Evolutionary conservation across 139 green algal genomes (phyloP).

Genomic region (Closterium sp.): DNA sequence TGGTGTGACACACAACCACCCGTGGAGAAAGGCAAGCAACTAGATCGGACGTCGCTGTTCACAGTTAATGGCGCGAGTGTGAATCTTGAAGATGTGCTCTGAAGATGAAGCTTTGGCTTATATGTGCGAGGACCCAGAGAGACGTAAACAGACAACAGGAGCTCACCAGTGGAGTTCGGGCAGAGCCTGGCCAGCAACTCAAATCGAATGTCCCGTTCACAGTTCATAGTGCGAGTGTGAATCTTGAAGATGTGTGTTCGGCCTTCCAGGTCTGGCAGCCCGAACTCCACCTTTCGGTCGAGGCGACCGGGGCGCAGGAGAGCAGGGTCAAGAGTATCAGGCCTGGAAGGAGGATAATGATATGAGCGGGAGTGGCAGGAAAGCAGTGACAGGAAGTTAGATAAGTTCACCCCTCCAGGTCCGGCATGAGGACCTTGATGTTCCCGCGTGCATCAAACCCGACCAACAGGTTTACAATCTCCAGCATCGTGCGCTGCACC

Average conservation of each 20-base stretch:
- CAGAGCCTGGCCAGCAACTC: constrained; percentile 91
- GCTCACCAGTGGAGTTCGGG: constrained; percentile 79
- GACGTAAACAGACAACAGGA: too few species aligned
- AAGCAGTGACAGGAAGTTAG: constrained; percentile 68
- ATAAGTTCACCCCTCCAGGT: too few species aligned
- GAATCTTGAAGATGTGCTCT: background rate
- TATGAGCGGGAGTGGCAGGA: too few species aligned
- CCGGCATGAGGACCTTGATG: too few species aligned
- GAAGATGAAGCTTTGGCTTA: too few species aligned
- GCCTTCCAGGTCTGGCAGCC: constrained; percentile 89
- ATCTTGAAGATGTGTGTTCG: constrained; percentile 97
- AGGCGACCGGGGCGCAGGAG: constrained; percentile 91
- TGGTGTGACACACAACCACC: too few species aligned
- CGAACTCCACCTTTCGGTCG: constrained; percentile 98
- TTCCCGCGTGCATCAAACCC: constrained; percentile 95
- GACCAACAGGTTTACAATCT: constrained; percentile 99
- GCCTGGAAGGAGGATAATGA: constrained; percentile 56
- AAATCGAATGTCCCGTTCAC: constrained; percentile 91
- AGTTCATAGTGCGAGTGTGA: constrained; percentile 93
- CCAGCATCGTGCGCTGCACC: constrained; percentile 98
- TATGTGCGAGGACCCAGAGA: too few species aligned
- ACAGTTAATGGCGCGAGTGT: too few species aligned
- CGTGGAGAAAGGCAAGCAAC: too few species aligned
- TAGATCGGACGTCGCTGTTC: too few species aligned
- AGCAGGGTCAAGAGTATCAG: constrained; percentile 97